Percentiles rank a stretch among this genome's conserved stretches.
These are phyloP conservation scores for Hypoxylon fragiforme DNA, from an alignment of 495 filamentous ascomycete genomes.

Conservation along the genomic window DNA sequence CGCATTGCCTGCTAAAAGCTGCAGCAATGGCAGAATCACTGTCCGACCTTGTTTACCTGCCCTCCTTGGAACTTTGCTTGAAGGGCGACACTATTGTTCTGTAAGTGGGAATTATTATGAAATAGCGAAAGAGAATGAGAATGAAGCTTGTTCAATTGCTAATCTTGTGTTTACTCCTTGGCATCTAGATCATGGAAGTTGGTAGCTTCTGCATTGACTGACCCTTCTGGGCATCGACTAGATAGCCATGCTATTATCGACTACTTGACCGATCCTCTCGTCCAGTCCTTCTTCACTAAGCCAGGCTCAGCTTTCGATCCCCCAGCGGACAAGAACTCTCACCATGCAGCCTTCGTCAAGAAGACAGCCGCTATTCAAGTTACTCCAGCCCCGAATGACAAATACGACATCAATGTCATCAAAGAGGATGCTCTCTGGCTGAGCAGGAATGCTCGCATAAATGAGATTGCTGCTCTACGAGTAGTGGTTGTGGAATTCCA, in stretches of 20 bases:
- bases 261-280: constrained; percentile 70
- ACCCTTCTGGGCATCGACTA: constrained; percentile 52
- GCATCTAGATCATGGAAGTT: constrained; percentile 72
- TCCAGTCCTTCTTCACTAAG: constrained; percentile 64
- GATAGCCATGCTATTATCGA: constrained; percentile 54
- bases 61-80: constrained; percentile 52
- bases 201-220: constrained; percentile 66
- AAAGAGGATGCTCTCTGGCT: constrained; percentile 87
- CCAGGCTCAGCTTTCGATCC: constrained; percentile 65
- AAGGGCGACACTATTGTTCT: constrained; percentile 48
- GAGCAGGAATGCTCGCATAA: constrained; percentile 71
- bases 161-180: constrained; percentile 21
- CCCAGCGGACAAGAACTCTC: constrained; percentile 44
- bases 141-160: too few species aligned
- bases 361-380: constrained; percentile 91
- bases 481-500: constrained; percentile 85
- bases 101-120: constrained; percentile 34
- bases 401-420: constrained; percentile 76
- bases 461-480: constrained; percentile 81
- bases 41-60: constrained; percentile 52
- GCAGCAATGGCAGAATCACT: constrained; percentile 66
- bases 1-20: constrained; percentile 56
- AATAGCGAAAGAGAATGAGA: too few species aligned
- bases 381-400: constrained; percentile 65
- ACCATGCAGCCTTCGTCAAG: constrained; percentile 69